phyloP scores from a whole-genome alignment of 148 eudicot genomes.

The Diospyros kaki region DNA sequence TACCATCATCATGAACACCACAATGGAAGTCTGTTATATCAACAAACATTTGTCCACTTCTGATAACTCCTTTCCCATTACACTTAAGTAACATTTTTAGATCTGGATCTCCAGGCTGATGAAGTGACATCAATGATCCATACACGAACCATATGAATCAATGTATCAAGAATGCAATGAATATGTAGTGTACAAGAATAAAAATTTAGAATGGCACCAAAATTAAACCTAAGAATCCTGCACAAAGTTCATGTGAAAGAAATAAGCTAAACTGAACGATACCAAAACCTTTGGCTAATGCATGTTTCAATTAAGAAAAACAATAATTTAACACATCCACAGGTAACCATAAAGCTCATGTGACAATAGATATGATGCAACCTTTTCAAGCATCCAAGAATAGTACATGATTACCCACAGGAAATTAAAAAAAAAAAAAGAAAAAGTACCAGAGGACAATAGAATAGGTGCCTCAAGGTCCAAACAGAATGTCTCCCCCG shows the following conservation, averaged over 20 bases:
- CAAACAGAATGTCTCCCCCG: background rate
- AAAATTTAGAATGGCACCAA: no score
- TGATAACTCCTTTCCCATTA: background rate
- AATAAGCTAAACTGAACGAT: background rate
- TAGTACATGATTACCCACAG: background rate
- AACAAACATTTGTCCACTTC: background rate
- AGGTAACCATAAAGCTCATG: no score
- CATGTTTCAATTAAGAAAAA: background rate
- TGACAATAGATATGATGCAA: no score
- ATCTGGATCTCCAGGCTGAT: background rate
- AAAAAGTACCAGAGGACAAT: background rate
- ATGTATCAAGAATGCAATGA: background rate
- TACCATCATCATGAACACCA: background rate
- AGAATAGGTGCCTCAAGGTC: background rate
- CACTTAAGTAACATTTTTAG: background rate
- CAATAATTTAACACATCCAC: no score
- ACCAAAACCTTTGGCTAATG: background rate
- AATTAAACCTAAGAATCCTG: background rate
- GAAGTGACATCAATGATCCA: no score
- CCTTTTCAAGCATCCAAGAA: background rate
- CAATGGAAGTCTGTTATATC: background rate
- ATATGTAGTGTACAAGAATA: background rate
- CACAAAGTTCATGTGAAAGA: background rate
- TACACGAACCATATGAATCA: background rate
- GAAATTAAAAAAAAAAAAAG: no score